Conservation (phyloP, 2,329 filamentous ascomycete genomes). For the Samsoniella hepiali region DNA sequence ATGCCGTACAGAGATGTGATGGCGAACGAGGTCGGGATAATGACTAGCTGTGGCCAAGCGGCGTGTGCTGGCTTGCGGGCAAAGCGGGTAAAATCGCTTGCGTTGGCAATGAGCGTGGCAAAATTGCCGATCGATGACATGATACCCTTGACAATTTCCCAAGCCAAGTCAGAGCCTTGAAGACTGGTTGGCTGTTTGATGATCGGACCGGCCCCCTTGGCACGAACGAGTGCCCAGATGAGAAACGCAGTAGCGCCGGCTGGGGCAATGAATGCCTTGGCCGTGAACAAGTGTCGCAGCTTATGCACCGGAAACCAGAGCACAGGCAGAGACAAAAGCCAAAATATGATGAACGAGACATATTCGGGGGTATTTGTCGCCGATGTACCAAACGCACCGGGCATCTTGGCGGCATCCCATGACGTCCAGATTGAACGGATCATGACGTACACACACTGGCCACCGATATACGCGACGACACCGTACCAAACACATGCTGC, state of each 20-base stretch:
- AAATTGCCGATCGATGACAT: constrained; percentile 92
- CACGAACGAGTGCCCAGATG: constrained; percentile 79
- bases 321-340: constrained; percentile 74
- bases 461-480: constrained; percentile 81
- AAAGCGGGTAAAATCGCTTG: constrained; percentile 83
- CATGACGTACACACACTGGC: constrained; percentile 83
- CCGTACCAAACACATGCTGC: constrained; percentile 81
- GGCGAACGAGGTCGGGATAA: constrained; percentile 69
- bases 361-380: constrained; percentile 75
- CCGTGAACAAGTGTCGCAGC: constrained; percentile 85
- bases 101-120: constrained; percentile 78
- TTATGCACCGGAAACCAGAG: constrained; percentile 89
- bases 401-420: constrained; percentile 58
- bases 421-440: constrained; percentile 78
- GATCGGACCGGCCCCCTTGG: constrained; percentile 80
- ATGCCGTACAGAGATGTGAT: constrained; percentile 84
- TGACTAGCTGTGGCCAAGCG: constrained; percentile 74
- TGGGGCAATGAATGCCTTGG: constrained; percentile 82
- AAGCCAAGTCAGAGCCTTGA: constrained; percentile 67
- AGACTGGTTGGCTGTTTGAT: constrained; percentile 63
- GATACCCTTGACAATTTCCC: constrained; percentile 79
- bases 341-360: constrained; percentile 83
- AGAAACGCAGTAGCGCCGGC: constrained; percentile 81
- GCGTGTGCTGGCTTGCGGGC: constrained; percentile 72
- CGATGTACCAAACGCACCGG: constrained; percentile 63